A percentile compares a stretch with the other conserved stretches of the same genome.
phyloP scores from a whole-genome alignment of 352 stramenopile species.

The Phytophthora citricola region DNA sequence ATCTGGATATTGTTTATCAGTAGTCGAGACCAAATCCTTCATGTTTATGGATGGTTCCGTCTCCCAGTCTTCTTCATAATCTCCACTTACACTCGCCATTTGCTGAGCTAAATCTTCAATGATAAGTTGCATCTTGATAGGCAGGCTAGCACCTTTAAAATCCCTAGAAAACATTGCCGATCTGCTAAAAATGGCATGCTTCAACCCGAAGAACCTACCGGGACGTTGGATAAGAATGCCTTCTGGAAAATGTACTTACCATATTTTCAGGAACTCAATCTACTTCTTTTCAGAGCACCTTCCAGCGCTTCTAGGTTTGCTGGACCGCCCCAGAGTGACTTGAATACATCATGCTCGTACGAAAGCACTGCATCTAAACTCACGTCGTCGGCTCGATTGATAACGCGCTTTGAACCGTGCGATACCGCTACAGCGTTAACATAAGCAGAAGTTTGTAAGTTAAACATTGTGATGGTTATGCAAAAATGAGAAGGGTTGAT shows the following conservation, averaged over 20 bases:
- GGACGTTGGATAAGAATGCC: conserved; percentile 16
- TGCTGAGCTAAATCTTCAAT: conserved; percentile 8
- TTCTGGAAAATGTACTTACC: too few species aligned
- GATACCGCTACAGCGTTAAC: conserved; percentile 58
- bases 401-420: conserved; percentile 74
- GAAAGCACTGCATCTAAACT: conserved; percentile 64
- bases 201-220: conserved; percentile 7
- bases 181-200: conserved; percentile 23
- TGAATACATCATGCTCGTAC: conserved; percentile 74
- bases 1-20: conserved; percentile 5
- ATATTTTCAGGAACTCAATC: background rate
- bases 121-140: background rate
- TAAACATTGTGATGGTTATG: background rate
- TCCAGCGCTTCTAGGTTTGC: conserved; percentile 76
- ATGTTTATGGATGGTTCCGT: conserved; percentile 18
- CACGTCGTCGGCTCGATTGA: conserved; percentile 75
- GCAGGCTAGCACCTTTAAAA: conserved; percentile 2
- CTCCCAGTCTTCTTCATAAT: conserved; percentile 36
- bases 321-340: conserved; percentile 75
- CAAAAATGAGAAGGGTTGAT: background rate
- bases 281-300: conserved; percentile 47
- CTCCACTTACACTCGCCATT: conserved; percentile 17
- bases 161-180: conserved; percentile 2
- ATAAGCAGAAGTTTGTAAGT: conserved; percentile 5
- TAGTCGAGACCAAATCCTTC: conserved; percentile 7